Evolutionary conservation across 768 basidiomycete species (phyloP).

Genomic region (Gloeophyllum trabeum): DNA sequence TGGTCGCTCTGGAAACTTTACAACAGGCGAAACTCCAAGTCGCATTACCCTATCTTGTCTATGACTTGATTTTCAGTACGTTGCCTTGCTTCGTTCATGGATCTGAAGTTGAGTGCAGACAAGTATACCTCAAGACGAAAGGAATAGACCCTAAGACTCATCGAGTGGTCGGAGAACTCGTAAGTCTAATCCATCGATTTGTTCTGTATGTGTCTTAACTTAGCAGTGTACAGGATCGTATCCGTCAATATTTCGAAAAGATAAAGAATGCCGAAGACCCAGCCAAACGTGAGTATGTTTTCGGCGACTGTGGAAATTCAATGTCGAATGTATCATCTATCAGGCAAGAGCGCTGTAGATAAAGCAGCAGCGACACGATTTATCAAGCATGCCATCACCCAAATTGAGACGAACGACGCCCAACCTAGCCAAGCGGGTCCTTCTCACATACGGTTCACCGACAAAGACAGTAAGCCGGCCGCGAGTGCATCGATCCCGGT

Average conservation of each 20-base stretch:
- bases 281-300: constrained; percentile 33
- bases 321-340: constrained; percentile 1
- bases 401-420: constrained; percentile 26
- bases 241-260: constrained; percentile 76
- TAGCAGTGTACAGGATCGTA: constrained; percentile 46
- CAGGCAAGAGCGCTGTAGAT: constrained; percentile 46
- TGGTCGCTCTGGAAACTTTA: constrained; percentile 53
- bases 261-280: constrained; percentile 67
- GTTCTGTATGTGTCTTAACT: neutral
- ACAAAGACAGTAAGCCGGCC: constrained; percentile 2
- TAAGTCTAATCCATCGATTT: constrained; percentile 17
- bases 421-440: constrained; percentile 10
- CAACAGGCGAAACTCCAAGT: constrained; percentile 79
- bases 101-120: neutral
- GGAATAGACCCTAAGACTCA: constrained; percentile 77
- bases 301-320: neutral
- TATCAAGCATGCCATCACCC: constrained; percentile 74
- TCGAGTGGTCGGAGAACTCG: constrained; percentile 64
- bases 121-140: constrained; percentile 73
- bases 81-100: neutral
- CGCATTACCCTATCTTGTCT: constrained; percentile 68
- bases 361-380: constrained; percentile 73
- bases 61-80: constrained; percentile 77
- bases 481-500: constrained; percentile 24
- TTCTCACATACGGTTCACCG: constrained; percentile 9